A percentile compares a stretch with the other conserved stretches of the same genome.
These are phyloP conservation scores for Vanderwaltozyma polyspora DNA, from an alignment of 805 yeast species.

Conservation along the genomic window DNA sequence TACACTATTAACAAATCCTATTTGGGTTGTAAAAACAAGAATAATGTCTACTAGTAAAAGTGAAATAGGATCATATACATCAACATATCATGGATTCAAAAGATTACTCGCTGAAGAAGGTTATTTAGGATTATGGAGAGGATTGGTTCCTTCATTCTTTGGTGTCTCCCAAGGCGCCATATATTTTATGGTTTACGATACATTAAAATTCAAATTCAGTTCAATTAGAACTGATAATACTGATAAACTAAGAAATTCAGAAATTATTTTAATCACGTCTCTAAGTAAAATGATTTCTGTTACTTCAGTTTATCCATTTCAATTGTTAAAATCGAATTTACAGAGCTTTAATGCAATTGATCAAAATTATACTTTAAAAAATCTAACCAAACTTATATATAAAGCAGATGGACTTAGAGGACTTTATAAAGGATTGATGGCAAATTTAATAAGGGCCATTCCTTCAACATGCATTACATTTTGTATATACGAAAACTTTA, in stretches of 20 bases:
- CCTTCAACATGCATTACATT: slow-evolving; percentile 93
- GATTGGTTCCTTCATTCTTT: slow-evolving; percentile 60
- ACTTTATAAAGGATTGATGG: slow-evolving; percentile 72
- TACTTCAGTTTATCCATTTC: slow-evolving; percentile 67
- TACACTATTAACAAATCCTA: slow-evolving; percentile 73
- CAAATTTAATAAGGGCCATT: slow-evolving; percentile 70
- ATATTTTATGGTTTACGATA: slow-evolving; percentile 79
- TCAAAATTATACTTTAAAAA: slow-evolving; percentile 17
- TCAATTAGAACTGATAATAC: slow-evolving; percentile 4
- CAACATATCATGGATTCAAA: slow-evolving; percentile 44
- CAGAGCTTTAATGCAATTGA: slow-evolving; percentile 37
- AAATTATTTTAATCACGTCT: slow-evolving; percentile 58
- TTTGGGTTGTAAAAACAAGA: slow-evolving; percentile 92
- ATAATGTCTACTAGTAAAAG: slow-evolving; percentile 43
- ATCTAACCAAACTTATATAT: slow-evolving; percentile 33
- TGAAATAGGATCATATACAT: slow-evolving; percentile 31
- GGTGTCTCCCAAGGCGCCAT: slow-evolving; percentile 85
- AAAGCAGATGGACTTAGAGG: slow-evolving; percentile 47
- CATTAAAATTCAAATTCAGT: slow-evolving; percentile 39
- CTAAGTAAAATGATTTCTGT: slow-evolving; percentile 60
- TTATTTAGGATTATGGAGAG: slow-evolving; percentile 53
- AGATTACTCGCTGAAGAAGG: slow-evolving; percentile 48
- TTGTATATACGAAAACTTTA: slow-evolving; percentile 63
- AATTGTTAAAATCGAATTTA: slow-evolving; percentile 64
- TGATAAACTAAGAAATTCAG: slow-evolving; percentile 34